Base-by-base conservation (phyloP, 495 filamentous ascomycete species). In the Elaphomyces granulatus region DNA sequence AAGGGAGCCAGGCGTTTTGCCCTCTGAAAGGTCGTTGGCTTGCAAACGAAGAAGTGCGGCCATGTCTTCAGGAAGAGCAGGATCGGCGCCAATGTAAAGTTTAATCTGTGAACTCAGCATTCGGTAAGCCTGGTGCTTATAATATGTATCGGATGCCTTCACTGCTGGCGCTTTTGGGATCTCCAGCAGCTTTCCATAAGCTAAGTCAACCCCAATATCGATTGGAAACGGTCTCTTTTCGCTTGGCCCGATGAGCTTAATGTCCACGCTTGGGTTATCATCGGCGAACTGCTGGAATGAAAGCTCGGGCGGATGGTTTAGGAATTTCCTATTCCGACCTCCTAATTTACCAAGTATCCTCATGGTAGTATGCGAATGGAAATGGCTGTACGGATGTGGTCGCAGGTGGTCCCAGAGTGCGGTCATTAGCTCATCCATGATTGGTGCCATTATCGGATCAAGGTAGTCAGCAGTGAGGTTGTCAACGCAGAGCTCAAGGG, bases 381-480 rank as follows among this genome's bases (percentile, higher is more conserved):
- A 92, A 50, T 99, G 92, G 48, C 82, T 93, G 53, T 96, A 94
- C 0, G 90, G 87, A 38, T 81, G 76, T 2, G 92, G 92, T 44
- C 78, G 80, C 21, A 99, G 68, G 53, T 96, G 92, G 42, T 94
- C 84, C 73, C 88, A 96, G 6, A 99, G 70, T 3, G 87, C 87
- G 32, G 84, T 85, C 87, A 96, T 96, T 38, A 99, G 61, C 45
- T 99, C 92, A 48, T 96, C 90, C 59, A 99, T 95, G 33, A 94
- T 90, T 1, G 92, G 92, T 4, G 87, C 85, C 90, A 99, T 99
- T 41, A 99, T 99, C 0, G 92, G 92, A 48, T 99, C 92, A 20
- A 99, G 56, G 51, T 99, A 99, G 48, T 99, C 92, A 0, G 90
- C 87, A 0, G 92, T 99, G 1, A 99, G 70, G 49, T 99, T 99